Conservation (phyloP, 176 grass and related monocot species). For the Dendrocalamus sinicus region DNA sequence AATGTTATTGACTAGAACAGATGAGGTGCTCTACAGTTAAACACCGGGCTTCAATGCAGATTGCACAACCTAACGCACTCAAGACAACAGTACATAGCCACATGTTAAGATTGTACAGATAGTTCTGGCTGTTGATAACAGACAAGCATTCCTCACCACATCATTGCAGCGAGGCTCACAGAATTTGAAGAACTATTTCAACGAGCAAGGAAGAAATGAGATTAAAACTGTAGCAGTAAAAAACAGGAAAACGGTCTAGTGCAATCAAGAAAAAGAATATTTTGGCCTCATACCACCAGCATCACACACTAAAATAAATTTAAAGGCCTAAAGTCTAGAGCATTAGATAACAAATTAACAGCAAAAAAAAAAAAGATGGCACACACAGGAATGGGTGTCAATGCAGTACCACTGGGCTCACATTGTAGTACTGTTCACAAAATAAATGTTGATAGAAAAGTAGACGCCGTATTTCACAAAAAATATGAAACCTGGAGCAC, state of each 20-base stretch:
- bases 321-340: background rate
- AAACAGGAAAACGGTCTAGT: background rate
- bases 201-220: background rate
- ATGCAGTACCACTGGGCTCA: conserved; percentile 3
- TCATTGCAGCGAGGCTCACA: background rate
- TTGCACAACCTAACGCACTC: conserved; percentile 23
- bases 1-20: conserved; percentile 8
- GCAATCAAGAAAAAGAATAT: background rate
- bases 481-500: background rate
- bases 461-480: conserved; percentile 18
- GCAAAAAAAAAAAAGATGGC: background rate
- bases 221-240: background rate
- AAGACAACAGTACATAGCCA: conserved; percentile 16
- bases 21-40: background rate
- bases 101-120: conserved; percentile 2
- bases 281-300: background rate
- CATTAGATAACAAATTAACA: conserved; percentile 11
- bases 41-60: conserved; percentile 14
- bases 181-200: background rate
- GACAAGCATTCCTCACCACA: background rate
- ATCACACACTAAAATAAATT: background rate
- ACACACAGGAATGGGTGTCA: background rate
- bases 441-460: conserved; percentile 22
- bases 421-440: background rate
- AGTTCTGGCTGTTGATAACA: conserved; percentile 10